Base-by-base conservation (phyloP, 2,329 filamentous ascomycete species). In the Albophoma yamanashiensis region DNA sequence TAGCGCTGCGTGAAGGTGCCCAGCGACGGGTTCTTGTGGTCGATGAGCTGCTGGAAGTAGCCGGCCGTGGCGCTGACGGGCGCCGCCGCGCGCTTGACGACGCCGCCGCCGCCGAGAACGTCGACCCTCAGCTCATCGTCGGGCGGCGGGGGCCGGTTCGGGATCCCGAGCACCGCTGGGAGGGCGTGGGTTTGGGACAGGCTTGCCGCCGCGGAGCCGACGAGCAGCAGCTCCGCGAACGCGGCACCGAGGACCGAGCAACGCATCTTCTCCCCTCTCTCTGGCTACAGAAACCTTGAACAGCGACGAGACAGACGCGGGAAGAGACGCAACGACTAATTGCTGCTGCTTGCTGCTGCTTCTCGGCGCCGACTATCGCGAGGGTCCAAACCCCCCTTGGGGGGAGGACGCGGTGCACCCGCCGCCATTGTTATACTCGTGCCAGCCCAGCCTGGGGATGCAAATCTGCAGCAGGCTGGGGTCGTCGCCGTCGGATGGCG, bases 1-100 rank as follows among this genome's bases (percentile, higher is more conserved):
- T 92, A 95, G 12, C 89, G 82, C 57, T 91, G 78, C 45, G 82
- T 73, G 71, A 92, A 94, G 3, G 76, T 83, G 39, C 74, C 87
- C 15, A 82, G 70, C n/a, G 71, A 71, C 1, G 82, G 81, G 64
- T 84, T 73, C 5, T 75, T 70, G 69, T 87, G 84, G 66, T 87
- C 83, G 56, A 86, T 79, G 59, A 81, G 73, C 68, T 86, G 84
- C 62, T 79, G 68, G 61, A 84, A 85, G 52, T 62, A 65, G 47
- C 61, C 66, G 42, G 56, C 31, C 38, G 56, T 43, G 53, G 59
- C 56, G 25, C 20, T 43, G 12, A 12, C 36, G 27, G 52, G 38
- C 2, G 39, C 15, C 4, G 25, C 34, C 4, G n/a, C 42, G 57
- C 22, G 36, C 31, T 34, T n/a, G n/a, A 20, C 42, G 17, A 45